phyloP scores from a whole-genome alignment of 306 rosid genomes.

The Dryas octopetala region DNA sequence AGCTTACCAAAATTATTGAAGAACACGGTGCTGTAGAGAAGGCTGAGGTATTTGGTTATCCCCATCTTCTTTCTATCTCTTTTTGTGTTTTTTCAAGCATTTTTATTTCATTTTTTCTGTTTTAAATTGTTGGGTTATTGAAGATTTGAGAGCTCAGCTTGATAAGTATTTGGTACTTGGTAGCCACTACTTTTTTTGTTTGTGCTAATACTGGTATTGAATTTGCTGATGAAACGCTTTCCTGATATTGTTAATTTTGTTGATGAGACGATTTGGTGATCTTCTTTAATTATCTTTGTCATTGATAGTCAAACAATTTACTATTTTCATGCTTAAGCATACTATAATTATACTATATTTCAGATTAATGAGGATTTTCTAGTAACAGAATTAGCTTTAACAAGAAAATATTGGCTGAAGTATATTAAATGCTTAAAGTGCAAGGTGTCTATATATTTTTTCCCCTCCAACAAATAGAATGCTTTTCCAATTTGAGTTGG shows the following conservation, averaged over 20 bases:
- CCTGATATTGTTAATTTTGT: not conserved
- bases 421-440: not conserved
- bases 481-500: not conserved
- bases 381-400: not conserved
- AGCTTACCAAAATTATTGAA: slow-evolving; percentile 63
- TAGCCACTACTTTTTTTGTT: not conserved
- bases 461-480: too few relatives aligned
- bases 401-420: not conserved
- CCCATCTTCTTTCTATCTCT: not conserved
- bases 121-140: not conserved
- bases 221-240: not conserved
- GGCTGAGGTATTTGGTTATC: slow-evolving; percentile 53
- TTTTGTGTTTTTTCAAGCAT: too few relatives aligned
- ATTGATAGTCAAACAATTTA: not conserved
- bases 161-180: not conserved
- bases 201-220: not conserved
- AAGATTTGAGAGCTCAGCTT: not conserved
- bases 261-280: not conserved
- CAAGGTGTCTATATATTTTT: not conserved
- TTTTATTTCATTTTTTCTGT: not conserved
- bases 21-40: slow-evolving; percentile 88
- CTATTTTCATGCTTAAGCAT: not conserved
- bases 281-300: not conserved
- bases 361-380: not conserved
- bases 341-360: not conserved